Evolutionary conservation across 176 grass and related monocot species (phyloP).

Genomic region (Olyra latifolia): DNA sequence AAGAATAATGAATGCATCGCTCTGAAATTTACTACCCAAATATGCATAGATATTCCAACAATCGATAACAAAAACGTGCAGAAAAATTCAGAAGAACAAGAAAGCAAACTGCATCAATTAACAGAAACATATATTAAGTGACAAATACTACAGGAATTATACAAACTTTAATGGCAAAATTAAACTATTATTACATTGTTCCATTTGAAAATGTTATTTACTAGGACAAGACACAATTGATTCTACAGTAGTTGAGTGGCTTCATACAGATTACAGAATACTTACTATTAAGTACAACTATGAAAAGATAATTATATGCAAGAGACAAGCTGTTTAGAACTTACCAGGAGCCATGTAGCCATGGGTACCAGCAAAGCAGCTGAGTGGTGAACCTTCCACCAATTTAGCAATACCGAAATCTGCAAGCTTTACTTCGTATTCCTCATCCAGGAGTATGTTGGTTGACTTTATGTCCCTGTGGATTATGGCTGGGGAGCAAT

Average conservation of each 20-base stretch:
- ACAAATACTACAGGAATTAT: not conserved
- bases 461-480: constrained; percentile 81
- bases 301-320: not conserved
- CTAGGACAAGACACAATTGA: not conserved
- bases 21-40: not conserved
- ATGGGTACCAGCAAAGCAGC: constrained; percentile 72
- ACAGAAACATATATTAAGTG: not conserved
- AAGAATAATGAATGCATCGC: not conserved
- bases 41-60: not conserved
- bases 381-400: constrained; percentile 55
- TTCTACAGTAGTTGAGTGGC: not conserved
- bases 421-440: constrained; percentile 62
- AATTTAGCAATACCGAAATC: constrained; percentile 80
- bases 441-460: constrained; percentile 71
- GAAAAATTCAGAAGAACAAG: not conserved
- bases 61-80: not conserved
- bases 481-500: constrained; percentile 70
- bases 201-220: not conserved
- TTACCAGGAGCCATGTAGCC: constrained; percentile 86
- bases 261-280: not conserved
- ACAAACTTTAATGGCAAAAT: not conserved
- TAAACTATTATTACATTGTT: not conserved
- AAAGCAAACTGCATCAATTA: not conserved
- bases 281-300: not conserved
- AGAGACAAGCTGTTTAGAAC: not conserved